A percentile compares a stretch with the other conserved stretches of the same genome.
phyloP scores from a whole-genome alignment of 345 rosid species.

The Rhizophora mangle region DNA sequence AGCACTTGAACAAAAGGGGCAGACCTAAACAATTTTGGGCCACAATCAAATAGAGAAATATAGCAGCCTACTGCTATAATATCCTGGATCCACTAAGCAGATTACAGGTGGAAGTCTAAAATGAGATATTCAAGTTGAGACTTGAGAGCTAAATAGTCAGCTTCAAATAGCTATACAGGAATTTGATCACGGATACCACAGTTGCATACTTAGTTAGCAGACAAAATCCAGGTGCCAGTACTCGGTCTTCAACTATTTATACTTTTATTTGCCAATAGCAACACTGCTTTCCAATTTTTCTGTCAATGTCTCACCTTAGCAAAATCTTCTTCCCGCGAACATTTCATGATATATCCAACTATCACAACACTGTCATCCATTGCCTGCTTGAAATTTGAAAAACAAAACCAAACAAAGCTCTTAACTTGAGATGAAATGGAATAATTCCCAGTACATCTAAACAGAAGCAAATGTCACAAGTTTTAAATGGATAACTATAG shows the following conservation, averaged over 20 bases:
- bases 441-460: not conserved
- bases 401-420: not conserved
- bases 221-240: not conserved
- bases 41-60: not conserved
- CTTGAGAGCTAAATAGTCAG: not conserved
- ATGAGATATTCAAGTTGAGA: not conserved
- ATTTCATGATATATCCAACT: constrained; percentile 85
- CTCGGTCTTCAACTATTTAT: not conserved
- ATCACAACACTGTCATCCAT: constrained; percentile 39
- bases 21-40: not conserved
- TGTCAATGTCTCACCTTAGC: constrained; percentile 56
- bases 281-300: not conserved
- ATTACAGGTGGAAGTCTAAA: not conserved
- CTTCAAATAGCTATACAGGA: constrained; percentile 1
- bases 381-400: constrained; percentile 43
- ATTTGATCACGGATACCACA: not conserved
- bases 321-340: constrained; percentile 85
- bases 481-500: not conserved
- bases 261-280: not conserved
- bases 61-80: not conserved
- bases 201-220: not conserved
- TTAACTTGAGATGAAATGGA: not conserved
- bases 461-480: not conserved
- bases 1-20: not conserved
- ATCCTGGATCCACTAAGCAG: not conserved